Base-by-base conservation (phyloP, 2,329 filamentous ascomycete species). In the Davidsoniella australis region DNA sequence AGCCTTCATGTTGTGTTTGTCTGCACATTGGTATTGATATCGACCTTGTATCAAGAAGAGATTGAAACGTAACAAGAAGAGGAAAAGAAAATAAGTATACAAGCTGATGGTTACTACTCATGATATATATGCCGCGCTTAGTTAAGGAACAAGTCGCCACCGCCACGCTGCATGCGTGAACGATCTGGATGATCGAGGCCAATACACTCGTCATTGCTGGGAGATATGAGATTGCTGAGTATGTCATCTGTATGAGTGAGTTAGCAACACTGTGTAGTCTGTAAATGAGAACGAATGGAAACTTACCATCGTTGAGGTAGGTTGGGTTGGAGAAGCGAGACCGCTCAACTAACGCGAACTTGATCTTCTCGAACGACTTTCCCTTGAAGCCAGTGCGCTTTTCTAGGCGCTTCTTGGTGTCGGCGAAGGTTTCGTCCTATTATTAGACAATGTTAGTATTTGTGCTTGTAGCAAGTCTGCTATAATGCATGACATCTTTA, bases 331-430 rank as follows among this genome's bases (percentile, higher is more conserved):
- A 78, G 64, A 85, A 93, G 40, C 70, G 69, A 47, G 77, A 72
- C 61, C 83, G 72, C 62, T 79, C 71, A 47, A 95, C 75, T 29
- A 94, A 66, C 5, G 87, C 84, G 68, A 98, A 95, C 65, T 93
- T 95, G 64, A 98, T 91, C 71, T 96, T 96, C 64, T 98, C 89
- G 57, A 98, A 88, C 56, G 86, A 86, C 71, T 98, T 98, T 63
- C 91, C 93, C 66, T 95, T 95, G 66, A 98, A 80, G 23, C 88
- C 88, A 0, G 85, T 94, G 52, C 89, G 75, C 64, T 88, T 89
- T 57, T 91, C 88, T 3, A 98, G 70, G n/a, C 91, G 79, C 66
- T 94, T 86, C 68, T 89, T 95, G 41, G 88, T 95, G 33, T 96
- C 85, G 52, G 78, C 79, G 65, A 98, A 96, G 38, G 73, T 71